Conservation (phyloP, 179 eudicot species). For the Carnegiea gigantea region DNA sequence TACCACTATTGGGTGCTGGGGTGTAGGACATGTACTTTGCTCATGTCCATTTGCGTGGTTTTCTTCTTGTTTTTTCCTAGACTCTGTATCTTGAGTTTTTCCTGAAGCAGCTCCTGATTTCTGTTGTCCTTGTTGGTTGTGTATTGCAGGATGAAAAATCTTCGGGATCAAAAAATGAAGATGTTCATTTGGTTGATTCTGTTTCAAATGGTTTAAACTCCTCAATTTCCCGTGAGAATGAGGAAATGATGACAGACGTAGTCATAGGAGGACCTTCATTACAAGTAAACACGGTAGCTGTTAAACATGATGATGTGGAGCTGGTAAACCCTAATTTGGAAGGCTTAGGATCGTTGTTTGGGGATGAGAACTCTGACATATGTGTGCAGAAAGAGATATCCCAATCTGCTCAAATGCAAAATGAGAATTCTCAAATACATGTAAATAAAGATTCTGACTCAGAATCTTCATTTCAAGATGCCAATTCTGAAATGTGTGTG, state of each 20-base stretch:
- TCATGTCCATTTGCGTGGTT: background rate
- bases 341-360: constrained; percentile 25
- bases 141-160: constrained; percentile 31
- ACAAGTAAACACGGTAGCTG: constrained; percentile 15
- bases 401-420: constrained; percentile 3
- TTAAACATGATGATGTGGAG: constrained; percentile 25
- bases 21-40: background rate
- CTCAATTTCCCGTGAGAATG: constrained; percentile 17
- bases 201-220: constrained; percentile 22
- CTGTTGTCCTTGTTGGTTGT: background rate
- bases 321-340: constrained; percentile 28
- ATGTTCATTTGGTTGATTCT: constrained; percentile 7
- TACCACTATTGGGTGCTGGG: background rate
- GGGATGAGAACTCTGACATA: constrained; percentile 29
- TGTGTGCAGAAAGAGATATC: constrained; percentile 15
- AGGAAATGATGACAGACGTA: constrained; percentile 18
- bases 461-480: background rate
- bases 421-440: background rate
- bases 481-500: background rate
- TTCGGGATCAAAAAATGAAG: constrained; percentile 19
- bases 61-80: background rate
- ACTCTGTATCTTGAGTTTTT: background rate
- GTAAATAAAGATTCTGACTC: constrained; percentile 1
- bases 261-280: constrained; percentile 12
- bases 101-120: background rate